Evolutionary conservation across 352 stramenopile species (phyloP).

Genomic region (Saprolegnia parasitica): DNA sequence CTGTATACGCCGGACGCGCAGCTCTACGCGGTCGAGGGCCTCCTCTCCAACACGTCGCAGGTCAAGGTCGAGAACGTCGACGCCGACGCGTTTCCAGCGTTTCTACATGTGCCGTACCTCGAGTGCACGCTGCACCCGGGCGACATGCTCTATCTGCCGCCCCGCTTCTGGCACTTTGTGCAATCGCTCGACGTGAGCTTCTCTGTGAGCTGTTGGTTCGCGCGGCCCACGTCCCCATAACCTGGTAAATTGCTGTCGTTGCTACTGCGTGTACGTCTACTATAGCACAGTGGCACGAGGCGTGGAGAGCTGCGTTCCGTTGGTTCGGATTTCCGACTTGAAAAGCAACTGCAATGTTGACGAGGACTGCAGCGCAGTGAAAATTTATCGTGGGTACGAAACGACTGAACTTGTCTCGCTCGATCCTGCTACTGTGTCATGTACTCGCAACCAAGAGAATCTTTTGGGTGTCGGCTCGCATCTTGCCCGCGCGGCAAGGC

Average conservation of each 20-base stretch:
- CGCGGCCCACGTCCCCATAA: not conserved
- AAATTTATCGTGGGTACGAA: no score
- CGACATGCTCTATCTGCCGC: constrained; percentile 86
- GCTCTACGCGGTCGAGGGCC: constrained; percentile 77
- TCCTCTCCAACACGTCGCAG: constrained; percentile 83
- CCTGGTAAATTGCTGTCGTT: constrained; percentile 8
- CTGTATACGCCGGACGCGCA: constrained; percentile 61
- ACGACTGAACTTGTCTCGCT: no score
- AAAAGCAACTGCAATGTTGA: no score
- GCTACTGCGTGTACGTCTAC: no score
- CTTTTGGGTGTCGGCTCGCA: no score
- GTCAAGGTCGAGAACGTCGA: constrained; percentile 57
- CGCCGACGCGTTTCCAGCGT: constrained; percentile 47
- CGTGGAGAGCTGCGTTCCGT: no score
- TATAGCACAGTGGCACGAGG: no score
- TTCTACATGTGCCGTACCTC: constrained; percentile 47
- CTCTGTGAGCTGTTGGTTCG: constrained; percentile 78
- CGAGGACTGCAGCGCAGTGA: no score
- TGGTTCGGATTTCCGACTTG: no score
- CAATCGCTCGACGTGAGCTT: constrained; percentile 72
- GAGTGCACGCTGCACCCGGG: constrained; percentile 65
- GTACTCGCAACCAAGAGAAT: no score
- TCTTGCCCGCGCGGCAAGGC: no score
- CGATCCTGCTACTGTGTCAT: no score
- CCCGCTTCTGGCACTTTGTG: constrained; percentile 86